Base-by-base conservation (phyloP, 2,329 filamentous ascomycete species). In the Fusarium sp. region DNA sequence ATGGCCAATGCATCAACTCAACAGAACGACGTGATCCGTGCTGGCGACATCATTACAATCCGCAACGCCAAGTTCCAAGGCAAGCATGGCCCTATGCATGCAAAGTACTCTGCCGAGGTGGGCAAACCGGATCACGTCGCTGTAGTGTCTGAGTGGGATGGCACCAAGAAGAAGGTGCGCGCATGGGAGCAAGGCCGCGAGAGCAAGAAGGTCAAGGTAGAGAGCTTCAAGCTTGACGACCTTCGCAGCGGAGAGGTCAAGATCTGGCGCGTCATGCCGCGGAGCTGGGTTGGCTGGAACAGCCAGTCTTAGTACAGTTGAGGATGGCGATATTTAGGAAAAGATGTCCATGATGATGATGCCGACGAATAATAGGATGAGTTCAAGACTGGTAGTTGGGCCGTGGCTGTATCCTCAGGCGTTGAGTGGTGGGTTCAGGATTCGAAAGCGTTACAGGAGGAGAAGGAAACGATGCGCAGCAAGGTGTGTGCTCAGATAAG, bases 111-210 rank as follows among this genome's bases (percentile, higher is more conserved):
- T 54, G 86, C 90, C 58, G 96, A 99, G 75, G 93, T 98, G 3
- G 95, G 95, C 73, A 96, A 94, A 80, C 90, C 90, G 8, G 94
- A 95, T 72, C 96, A 99, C 78, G 95, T 98, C 0, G 96, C 90
- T 5, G 85, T 99, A 6, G 95, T 99, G 8, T 90, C 94, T 15
- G 96, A 99, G 81, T 99, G 96, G 96, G 96, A 99, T 81, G 96
- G 96, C 7, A 97, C 94, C 44, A 97, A 98, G 89, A 97, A 97
- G 88, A 98, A 98, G 87, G 92, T 99, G 31, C 86, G 95, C 33
- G 95, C 92, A 4, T 98, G 94, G 93, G 96, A 98, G 82, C 96
- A 99, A 81, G 95, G 95, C 0, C 87, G 95, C 20, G 95, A 98
- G 85, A 95, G 91, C 81, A 95, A 93, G 82, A 98, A 98, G 86